Base-by-base conservation (phyloP, 2,329 filamentous ascomycete species). In the Paecilomyces fulvus region DNA sequence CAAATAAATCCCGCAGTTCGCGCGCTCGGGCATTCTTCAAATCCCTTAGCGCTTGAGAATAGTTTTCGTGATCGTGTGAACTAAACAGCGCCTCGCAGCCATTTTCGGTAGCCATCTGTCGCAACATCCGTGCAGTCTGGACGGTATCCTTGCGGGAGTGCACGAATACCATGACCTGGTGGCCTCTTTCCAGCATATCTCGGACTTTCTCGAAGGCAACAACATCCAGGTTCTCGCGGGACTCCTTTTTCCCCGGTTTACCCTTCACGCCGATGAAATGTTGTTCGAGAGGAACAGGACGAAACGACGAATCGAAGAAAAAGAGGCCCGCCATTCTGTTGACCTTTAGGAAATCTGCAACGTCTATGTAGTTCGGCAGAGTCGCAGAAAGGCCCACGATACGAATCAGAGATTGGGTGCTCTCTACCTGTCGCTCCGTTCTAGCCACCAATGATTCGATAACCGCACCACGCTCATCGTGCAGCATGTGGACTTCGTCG, bases 151-250 rank as follows among this genome's bases (percentile, higher is more conserved):
- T 92, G 25, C 94, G 83, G 0, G 92, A 96, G 71, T 99, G 95
- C 10, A 99, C 95, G 71, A 99, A 99, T 0, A 99, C 92, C 95
- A 99, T 99, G 62, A 99, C 83, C 71, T 99, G 94, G 66, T 99
- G 94, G n/a, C 89, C 92, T 57, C 80, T 79, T 67, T 91, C 84
- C 2, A 99, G 79, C 92, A 99, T 96, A 54, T 94, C 88, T 63
- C 86, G 87, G 51, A 96, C 91, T 70, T 99, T 99, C 63, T 97
- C 92, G 68, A 95, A 99, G 0, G 90, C 85, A 2, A 90, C 86
- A 23, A 81, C 81, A 64, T 99, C 94, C 28, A 99, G 78, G 62
- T 97, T 97, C 37, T 96, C 92, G 56, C 89, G 86, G 8, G 89
- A 92, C 58, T 86, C 83, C 68, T 87, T 94, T 23, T 84, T 84